These are phyloP conservation scores for Cicer chorassanicum DNA, from an alignment of 306 rosid species.

Conservation along the genomic window DNA sequence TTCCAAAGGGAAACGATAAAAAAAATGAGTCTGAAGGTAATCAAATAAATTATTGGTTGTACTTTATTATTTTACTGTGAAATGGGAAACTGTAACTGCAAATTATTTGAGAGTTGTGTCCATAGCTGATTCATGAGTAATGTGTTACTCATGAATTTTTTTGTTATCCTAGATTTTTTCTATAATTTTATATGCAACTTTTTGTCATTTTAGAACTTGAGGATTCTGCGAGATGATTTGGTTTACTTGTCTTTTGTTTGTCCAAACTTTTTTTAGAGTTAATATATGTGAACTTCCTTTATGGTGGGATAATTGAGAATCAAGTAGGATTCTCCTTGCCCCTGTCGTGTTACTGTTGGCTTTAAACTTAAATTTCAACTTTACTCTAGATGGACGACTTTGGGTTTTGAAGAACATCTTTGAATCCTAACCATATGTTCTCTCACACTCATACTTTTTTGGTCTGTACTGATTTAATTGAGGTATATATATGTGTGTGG, in stretches of 20 bases:
- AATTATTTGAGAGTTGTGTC: constrained; percentile 40
- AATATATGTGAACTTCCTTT: background rate
- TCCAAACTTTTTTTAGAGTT: background rate
- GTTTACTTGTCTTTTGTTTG: constrained; percentile 14
- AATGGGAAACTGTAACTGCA: constrained; percentile 1
- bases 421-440: constrained; percentile 5
- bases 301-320: constrained; percentile 27
- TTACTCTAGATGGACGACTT: constrained; percentile 20
- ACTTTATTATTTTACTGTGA: background rate
- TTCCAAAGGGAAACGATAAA: constrained; percentile 72
- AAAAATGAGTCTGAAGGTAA: constrained; percentile 85
- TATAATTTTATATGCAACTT: background rate
- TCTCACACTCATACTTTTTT: background rate
- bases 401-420: constrained; percentile 21
- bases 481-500: background rate
- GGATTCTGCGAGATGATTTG: constrained; percentile 7
- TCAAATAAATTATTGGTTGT: background rate
- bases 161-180: constrained; percentile 10
- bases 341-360: constrained; percentile 13
- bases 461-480: constrained; percentile 9
- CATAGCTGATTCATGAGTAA: constrained; percentile 2
- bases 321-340: constrained; percentile 27
- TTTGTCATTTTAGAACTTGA: constrained; percentile 22
- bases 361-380: constrained; percentile 24
- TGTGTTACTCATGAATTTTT: background rate